These are phyloP conservation scores for Nemania serpens DNA, from an alignment of 2,329 filamentous ascomycete genomes.

Conservation along the genomic window DNA sequence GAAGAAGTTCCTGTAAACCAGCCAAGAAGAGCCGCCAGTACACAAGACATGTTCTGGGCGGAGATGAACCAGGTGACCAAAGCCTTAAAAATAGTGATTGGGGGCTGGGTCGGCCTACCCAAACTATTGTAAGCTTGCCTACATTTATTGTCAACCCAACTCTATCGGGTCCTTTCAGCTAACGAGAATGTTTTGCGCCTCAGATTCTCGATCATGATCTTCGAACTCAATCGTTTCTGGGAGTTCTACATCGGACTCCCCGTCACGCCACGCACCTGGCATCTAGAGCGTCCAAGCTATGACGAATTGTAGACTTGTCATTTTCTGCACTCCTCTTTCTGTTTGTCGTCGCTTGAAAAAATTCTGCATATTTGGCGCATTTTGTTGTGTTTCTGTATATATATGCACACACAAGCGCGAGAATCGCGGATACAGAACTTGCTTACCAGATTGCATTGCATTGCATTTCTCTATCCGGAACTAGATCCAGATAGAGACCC, in stretches of 20 bases:
- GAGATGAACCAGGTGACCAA: slow-evolving; percentile 69
- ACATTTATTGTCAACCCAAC: background rate
- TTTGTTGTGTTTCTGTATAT: slow-evolving; percentile 11
- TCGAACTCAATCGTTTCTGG: slow-evolving; percentile 53
- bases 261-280: slow-evolving; percentile 54
- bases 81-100: slow-evolving; percentile 68
- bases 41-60: slow-evolving; percentile 61
- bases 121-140: slow-evolving; percentile 65
- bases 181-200: background rate
- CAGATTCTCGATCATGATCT: slow-evolving; percentile 50
- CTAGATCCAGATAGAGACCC: background rate
- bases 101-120: slow-evolving; percentile 72
- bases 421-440: slow-evolving; percentile 4
- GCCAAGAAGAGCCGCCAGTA: slow-evolving; percentile 44
- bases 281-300: slow-evolving; percentile 48
- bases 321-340: background rate
- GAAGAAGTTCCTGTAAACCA: slow-evolving; percentile 41
- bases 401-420: background rate
- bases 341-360: slow-evolving; percentile 1
- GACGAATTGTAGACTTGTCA: slow-evolving; percentile 52
- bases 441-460: background rate
- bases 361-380: slow-evolving; percentile 8
- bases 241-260: slow-evolving; percentile 59
- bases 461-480: background rate
- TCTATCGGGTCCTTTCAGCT: background rate